Evolutionary conservation across 768 basidiomycete species (phyloP).

Genomic region (Suillus variegatus): DNA sequence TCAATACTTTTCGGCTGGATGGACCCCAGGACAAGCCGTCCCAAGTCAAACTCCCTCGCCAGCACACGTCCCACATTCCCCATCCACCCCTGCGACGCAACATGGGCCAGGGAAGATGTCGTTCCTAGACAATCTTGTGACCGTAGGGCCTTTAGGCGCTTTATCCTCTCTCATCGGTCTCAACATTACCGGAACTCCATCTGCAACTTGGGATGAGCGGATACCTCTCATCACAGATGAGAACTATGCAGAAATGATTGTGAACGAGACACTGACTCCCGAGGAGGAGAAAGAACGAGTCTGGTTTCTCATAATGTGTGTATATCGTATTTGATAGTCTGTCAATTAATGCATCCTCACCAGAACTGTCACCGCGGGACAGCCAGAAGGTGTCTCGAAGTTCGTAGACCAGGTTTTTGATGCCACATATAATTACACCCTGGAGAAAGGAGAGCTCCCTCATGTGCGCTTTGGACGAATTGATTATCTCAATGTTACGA

Average conservation of each 20-base stretch:
- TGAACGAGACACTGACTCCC: conserved; percentile 63
- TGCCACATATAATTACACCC: conserved; percentile 64
- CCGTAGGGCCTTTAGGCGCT: conserved; percentile 52
- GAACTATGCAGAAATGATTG: conserved; percentile 72
- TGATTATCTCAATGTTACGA: conserved; percentile 84
- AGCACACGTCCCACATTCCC: conserved; percentile 23
- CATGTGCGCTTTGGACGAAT: conserved; percentile 83
- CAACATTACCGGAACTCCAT: conserved; percentile 61
- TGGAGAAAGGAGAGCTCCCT: conserved; percentile 60
- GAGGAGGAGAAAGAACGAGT: conserved; percentile 68
- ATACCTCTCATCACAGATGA: conserved; percentile 82
- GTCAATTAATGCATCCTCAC: not conserved
- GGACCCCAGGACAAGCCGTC: conserved; percentile 71
- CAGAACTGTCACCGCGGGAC: conserved; percentile 60
- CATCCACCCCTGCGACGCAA: conserved; percentile 27
- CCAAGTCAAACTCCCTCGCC: conserved; percentile 22
- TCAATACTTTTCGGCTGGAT: conserved; percentile 82
- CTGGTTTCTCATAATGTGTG: conserved; percentile 82
- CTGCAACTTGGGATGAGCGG: conserved; percentile 63
- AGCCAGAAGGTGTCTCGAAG: conserved; percentile 67
- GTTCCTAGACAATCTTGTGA: conserved; percentile 42
- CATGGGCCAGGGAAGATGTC: conserved; percentile 19
- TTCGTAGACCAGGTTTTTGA: conserved; percentile 76
- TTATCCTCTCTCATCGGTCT: conserved; percentile 63
- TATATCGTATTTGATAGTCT: conserved; percentile 14